Evolutionary conservation across 345 rosid species (phyloP).

Genomic region (Citrus maxima): DNA sequence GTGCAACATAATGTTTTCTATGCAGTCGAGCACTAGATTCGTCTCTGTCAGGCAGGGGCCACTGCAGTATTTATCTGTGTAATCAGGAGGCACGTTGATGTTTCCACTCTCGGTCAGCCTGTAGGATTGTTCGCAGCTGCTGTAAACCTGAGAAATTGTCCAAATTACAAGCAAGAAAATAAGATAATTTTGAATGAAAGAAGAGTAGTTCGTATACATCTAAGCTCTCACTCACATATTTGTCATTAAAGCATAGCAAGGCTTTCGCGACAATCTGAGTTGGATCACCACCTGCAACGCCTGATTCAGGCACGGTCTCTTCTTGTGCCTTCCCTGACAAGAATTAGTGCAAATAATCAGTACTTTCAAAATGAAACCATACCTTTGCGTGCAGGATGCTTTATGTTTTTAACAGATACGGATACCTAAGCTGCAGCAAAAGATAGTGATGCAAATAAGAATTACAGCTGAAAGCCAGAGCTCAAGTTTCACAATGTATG

Average conservation of each 20-base stretch:
- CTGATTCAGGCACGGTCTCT: conserved; percentile 25
- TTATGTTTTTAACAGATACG: not conserved
- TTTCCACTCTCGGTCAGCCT: conserved; percentile 68
- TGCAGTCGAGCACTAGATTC: conserved; percentile 63
- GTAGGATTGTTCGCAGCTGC: conserved; percentile 57
- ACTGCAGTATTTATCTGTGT: conserved; percentile 48
- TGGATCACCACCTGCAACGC: conserved; percentile 31
- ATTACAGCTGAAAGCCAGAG: conserved; percentile 24
- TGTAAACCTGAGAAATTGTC: conserved; percentile 46
- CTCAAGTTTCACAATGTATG: conserved; percentile 20
- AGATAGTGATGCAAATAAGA: conserved; percentile 26
- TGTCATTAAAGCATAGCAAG: conserved; percentile 67
- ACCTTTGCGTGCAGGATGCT: not conserved
- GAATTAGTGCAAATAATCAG: conserved; percentile 14
- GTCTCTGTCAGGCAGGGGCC: conserved; percentile 86
- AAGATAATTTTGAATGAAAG: not conserved
- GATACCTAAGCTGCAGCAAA: conserved; percentile 35
- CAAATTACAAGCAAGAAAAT: not conserved
- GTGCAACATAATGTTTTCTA: conserved; percentile 49
- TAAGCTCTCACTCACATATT: conserved; percentile 37
- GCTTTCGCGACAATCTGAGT: conserved; percentile 67
- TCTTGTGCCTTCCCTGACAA: conserved; percentile 42
- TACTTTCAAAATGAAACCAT: not conserved
- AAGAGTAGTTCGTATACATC: not conserved
- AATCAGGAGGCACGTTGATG: conserved; percentile 45